phyloP scores from a whole-genome alignment of 2,329 filamentous ascomycete species.

The Pestalotiopsis sp. region DNA sequence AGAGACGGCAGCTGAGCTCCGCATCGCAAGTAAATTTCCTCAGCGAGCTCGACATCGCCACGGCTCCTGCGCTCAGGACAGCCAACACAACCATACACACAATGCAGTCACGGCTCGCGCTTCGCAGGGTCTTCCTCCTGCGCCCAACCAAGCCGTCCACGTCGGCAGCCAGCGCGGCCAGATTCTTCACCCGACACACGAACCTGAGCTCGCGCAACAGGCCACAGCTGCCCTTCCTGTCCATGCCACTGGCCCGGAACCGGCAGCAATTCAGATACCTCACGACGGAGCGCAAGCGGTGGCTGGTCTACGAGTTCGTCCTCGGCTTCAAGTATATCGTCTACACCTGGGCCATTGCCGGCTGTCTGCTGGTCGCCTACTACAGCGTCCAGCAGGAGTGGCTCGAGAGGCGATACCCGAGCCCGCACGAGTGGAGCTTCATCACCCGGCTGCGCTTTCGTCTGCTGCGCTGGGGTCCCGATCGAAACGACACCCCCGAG shows the following conservation, averaged over 20 bases:
- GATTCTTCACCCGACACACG: constrained; percentile 62
- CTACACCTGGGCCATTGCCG: constrained; percentile 66
- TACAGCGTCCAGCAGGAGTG: constrained; percentile 73
- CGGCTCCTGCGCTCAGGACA: background rate
- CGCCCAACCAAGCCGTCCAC: constrained; percentile 15
- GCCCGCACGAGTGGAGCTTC: constrained; percentile 80
- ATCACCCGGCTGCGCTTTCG: constrained; percentile 70
- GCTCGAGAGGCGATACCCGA: constrained; percentile 76
- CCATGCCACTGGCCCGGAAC: constrained; percentile 39
- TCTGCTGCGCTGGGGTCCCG: constrained; percentile 62
- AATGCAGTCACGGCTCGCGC: constrained; percentile 23
- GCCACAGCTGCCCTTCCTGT: constrained; percentile 56
- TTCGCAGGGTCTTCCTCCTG: constrained; percentile 21
- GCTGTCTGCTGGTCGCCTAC: constrained; percentile 61
- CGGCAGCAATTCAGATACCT: constrained; percentile 68
- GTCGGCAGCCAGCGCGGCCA: constrained; percentile 17
- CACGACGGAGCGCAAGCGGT: constrained; percentile 75
- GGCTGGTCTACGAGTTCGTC: constrained; percentile 71
- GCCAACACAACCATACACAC: constrained; percentile 15
- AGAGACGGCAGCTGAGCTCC: background rate
- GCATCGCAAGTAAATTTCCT: background rate
- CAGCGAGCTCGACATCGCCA: background rate
- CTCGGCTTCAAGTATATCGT: constrained; percentile 69
- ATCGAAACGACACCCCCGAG: constrained; percentile 53
- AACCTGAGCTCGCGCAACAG: constrained; percentile 40